Percentiles rank a stretch among this genome's conserved stretches.
Evolutionary conservation across 176 grass and related monocot species (phyloP).

Genomic region (Oryza australiensis): DNA sequence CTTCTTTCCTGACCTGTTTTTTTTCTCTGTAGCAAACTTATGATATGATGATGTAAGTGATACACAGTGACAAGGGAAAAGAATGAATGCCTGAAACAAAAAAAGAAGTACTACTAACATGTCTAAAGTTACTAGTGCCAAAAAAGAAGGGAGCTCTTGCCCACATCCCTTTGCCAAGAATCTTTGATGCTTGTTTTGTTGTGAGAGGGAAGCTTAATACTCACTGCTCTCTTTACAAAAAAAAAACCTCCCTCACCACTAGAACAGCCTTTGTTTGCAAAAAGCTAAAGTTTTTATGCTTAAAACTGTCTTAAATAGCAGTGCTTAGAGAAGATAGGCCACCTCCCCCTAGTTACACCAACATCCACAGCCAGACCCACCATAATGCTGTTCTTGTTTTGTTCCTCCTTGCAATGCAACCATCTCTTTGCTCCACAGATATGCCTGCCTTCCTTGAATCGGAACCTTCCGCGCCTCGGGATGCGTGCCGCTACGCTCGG

Average conservation of each 20-base stretch:
- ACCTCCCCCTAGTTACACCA: conserved; percentile 53
- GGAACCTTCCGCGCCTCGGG: conserved; percentile 34
- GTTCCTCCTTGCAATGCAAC: conserved; percentile 43
- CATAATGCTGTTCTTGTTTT: conserved; percentile 37
- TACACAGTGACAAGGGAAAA: conserved; percentile 42
- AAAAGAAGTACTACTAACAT: conserved; percentile 21
- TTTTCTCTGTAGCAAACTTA: conserved; percentile 28
- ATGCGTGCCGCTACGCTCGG: conserved; percentile 28
- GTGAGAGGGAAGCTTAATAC: conserved; percentile 48
- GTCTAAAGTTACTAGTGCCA: conserved; percentile 46
- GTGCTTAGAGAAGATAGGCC: conserved; percentile 58
- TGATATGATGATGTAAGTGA: conserved; percentile 23
- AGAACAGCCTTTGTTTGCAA: conserved; percentile 55
- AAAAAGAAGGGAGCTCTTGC: conserved; percentile 44
- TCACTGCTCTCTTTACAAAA: conserved; percentile 50
- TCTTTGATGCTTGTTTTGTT: conserved; percentile 52
- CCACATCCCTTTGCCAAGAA: conserved; percentile 64
- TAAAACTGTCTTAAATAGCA: conserved; percentile 70
- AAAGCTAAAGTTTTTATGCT: conserved; percentile 55
- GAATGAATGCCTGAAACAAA: conserved; percentile 30
- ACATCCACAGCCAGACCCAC: conserved; percentile 56
- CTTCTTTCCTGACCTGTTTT: conserved; percentile 17
- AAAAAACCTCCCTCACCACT: conserved; percentile 1
- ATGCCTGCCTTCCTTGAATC: not conserved
- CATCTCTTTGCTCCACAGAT: conserved; percentile 26